These are phyloP conservation scores for Neopestalotiopsis rosae DNA, from an alignment of 2,329 filamentous ascomycete genomes.

Conservation along the genomic window DNA sequence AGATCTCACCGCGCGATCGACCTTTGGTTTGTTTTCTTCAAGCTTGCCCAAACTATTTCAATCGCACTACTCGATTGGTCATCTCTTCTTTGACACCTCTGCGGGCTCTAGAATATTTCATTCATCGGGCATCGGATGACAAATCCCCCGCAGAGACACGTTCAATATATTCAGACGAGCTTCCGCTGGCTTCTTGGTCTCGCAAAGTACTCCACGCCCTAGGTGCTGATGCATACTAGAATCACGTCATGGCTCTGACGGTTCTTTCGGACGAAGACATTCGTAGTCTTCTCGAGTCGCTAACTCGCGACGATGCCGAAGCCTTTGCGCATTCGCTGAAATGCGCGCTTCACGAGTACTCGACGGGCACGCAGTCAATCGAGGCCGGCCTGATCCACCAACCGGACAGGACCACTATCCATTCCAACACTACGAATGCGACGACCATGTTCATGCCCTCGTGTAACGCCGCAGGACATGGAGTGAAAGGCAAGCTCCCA, in stretches of 20 bases:
- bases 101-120: not conserved
- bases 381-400: constrained; percentile 56
- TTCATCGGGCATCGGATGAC: not conserved
- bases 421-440: constrained; percentile 52
- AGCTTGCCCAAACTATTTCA: not conserved
- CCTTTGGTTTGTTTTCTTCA: not conserved
- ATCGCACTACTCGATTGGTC: not conserved
- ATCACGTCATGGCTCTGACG: constrained; percentile 57
- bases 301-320: constrained; percentile 58
- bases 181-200: constrained; percentile 3
- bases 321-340: constrained; percentile 55
- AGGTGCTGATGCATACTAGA: not conserved
- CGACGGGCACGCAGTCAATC: constrained; percentile 55
- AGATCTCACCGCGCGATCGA: not conserved
- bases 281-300: constrained; percentile 55
- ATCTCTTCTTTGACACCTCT: not conserved
- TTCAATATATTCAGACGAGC: not conserved
- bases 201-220: not conserved
- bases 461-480: constrained; percentile 65
- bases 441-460: constrained; percentile 80
- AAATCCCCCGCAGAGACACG: not conserved
- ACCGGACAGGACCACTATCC: constrained; percentile 56
- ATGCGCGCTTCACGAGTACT: constrained; percentile 65
- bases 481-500: constrained; percentile 64
- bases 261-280: constrained; percentile 65